Evolutionary conservation across 2,329 filamentous ascomycete genomes (phyloP), one percentile per base, ranked within the genome.

Genomic region (Ceratocystis albifundus): DNA sequence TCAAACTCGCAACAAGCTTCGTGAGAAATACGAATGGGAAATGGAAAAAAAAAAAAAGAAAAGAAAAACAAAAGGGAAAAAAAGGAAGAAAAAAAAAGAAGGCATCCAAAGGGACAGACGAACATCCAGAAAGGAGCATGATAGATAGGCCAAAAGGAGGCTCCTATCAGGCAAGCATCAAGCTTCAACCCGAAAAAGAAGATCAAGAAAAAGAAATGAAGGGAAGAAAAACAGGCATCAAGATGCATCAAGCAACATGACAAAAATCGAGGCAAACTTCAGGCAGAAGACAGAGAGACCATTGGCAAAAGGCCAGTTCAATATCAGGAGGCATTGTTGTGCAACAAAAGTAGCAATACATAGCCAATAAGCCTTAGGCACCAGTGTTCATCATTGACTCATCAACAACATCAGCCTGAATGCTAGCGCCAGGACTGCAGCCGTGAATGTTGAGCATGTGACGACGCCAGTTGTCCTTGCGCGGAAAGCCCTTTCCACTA

Each of bases 381-480:
- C 12, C 55, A n/a, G 20, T 20, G 46, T 65, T 45, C 53, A 59
- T 44, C 44, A 46, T 28, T 36, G 64, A 65, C 53, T 65, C 64
- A 61, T 65, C 70, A 50, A 70, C 67, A 50, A 70, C 57, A 28
- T 71, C 68, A n/a, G 70, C 69, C 65, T 71, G 70, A 1, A 69
- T 65, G 3, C 70, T 68, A 4, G 69, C 64, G 12, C 67, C 65
- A 4, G 69, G 70, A 50, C 63, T 70, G 53, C 66, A 66, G 45
- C 77, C 73, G 70, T 85, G 83, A 70, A 84, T 84, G 72, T 84
- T 84, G 45, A 78, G 75, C 82, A 85, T 84, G 71, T 85, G 83
- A 66, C 83, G 75, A 70, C 82, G 80, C 82, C 82, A 85, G 72
- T 85, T 85, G 70, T 85, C 83, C 71, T 85, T 85, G 65, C 83